Evolutionary conservation across 2,329 filamentous ascomycete species (phyloP).

Genomic region (Sporothrix dimorphospora): DNA sequence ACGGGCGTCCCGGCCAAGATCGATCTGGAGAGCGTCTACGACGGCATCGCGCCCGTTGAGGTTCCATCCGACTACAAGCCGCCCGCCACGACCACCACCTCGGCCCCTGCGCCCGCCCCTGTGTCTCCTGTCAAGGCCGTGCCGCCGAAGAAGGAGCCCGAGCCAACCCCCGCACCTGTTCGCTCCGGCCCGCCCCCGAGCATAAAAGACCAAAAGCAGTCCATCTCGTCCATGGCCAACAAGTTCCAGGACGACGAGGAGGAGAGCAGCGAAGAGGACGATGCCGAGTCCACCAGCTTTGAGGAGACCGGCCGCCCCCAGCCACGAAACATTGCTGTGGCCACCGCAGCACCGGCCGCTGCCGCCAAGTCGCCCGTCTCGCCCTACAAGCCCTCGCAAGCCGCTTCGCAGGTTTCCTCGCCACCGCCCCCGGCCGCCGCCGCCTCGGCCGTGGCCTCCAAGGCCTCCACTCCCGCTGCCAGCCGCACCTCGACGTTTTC

Average conservation of each 20-base stretch:
- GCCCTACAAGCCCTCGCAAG: conserved; percentile 45
- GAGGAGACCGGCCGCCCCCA: conserved; percentile 80
- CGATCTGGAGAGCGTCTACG: conserved; percentile 88
- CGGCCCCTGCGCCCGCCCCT: conserved; percentile 49
- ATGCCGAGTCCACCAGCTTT: conserved; percentile 74
- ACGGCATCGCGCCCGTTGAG: conserved; percentile 79
- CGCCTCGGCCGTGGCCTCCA: conserved; percentile 28
- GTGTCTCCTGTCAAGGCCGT: conserved; percentile 41
- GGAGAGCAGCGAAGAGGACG: conserved; percentile 62
- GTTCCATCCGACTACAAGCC: conserved; percentile 71
- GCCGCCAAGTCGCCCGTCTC: conserved; percentile 47
- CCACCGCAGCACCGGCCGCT: conserved; percentile 13
- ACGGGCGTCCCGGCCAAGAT: conserved; percentile 86
- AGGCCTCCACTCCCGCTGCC: conserved; percentile 41
- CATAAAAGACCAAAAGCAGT: conserved; percentile 83
- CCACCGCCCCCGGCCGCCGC: conserved; percentile 29
- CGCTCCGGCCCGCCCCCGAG: conserved; percentile 63
- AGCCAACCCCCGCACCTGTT: conserved; percentile 37
- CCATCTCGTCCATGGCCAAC: conserved; percentile 80
- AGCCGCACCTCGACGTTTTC: conserved; percentile 18
- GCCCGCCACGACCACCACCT: conserved; percentile 46
- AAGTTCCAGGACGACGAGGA: conserved; percentile 78
- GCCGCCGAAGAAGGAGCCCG: conserved; percentile 57
- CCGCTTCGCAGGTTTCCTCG: conserved; percentile 15
- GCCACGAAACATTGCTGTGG: conserved; percentile 54